phyloP scores from a whole-genome alignment of 257 asterid genomes.

The Petunia axillaris region DNA sequence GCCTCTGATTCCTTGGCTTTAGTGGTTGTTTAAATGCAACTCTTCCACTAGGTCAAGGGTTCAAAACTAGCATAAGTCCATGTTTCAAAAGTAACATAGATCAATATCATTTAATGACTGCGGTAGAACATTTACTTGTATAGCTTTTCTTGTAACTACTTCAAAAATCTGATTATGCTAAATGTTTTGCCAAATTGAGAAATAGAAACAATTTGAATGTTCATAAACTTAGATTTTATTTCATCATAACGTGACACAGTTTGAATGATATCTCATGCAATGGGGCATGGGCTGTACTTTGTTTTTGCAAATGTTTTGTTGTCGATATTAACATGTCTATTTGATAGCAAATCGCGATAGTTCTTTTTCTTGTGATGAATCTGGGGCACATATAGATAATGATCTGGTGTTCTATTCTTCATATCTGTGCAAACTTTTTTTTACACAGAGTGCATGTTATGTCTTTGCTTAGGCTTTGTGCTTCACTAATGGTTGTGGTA shows the following conservation, averaged over 20 bases:
- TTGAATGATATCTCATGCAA: background rate
- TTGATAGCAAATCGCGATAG: background rate
- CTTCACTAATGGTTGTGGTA: background rate
- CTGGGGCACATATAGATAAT: slow-evolving; percentile 9
- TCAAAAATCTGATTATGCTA: background rate
- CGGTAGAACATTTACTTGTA: background rate
- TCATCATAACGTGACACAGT: slow-evolving; percentile 13
- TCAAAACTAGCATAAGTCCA: too few species aligned
- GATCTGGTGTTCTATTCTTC: background rate
- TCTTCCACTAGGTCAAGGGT: too few species aligned
- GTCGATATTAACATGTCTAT: background rate
- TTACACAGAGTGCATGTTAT: background rate
- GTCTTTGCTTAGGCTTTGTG: background rate
- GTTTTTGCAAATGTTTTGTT: background rate
- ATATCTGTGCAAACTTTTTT: background rate
- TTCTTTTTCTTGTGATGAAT: background rate
- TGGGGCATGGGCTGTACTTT: background rate
- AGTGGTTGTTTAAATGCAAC: too few species aligned
- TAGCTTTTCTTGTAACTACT: background rate
- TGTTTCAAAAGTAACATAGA: background rate
- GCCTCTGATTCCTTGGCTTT: too few species aligned
- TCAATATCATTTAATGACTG: background rate
- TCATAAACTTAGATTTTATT: background rate
- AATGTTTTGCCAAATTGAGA: background rate
- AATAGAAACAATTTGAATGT: background rate